Evolutionary conservation across 2,329 filamentous ascomycete species (phyloP).

Genomic region (Cordyceps militaris): DNA sequence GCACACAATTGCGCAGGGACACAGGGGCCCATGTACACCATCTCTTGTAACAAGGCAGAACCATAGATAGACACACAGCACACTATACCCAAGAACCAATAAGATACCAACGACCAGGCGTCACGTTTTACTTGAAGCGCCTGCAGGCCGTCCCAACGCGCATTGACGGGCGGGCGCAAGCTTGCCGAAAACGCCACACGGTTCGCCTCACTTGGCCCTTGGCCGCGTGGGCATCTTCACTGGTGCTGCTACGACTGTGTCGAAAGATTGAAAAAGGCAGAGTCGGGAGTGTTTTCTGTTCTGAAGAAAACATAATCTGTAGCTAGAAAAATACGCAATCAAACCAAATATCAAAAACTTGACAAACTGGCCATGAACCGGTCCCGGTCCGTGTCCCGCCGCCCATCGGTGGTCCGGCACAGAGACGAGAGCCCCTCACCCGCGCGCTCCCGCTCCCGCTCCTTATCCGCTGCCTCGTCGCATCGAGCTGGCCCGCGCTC

Average conservation of each 20-base stretch:
- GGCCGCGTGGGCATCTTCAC: background rate
- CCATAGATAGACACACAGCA: background rate
- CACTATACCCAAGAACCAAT: background rate
- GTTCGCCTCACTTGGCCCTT: constrained; percentile 1
- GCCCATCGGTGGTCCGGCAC: background rate
- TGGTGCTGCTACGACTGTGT: background rate
- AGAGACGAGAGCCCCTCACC: constrained; percentile 1
- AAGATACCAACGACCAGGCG: background rate
- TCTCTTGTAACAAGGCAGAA: constrained; percentile 4
- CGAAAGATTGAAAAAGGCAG: background rate
- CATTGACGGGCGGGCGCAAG: background rate
- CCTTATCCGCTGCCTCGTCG: background rate
- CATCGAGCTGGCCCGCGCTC: background rate
- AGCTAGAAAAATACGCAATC: no score
- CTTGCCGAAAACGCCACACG: constrained; percentile 2
- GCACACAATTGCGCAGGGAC: background rate
- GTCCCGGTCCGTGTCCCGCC: constrained; percentile 11
- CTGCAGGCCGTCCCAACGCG: background rate
- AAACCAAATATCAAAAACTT: background rate
- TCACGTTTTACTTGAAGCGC: background rate
- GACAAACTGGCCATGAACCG: constrained; percentile 5
- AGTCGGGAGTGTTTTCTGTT: background rate
- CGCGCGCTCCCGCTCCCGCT: constrained; percentile 1
- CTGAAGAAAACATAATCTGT: no score
- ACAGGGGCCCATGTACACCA: background rate